Evolutionary conservation across 257 asterid genomes (phyloP), one percentile per base, ranked within the genome.

Genomic region (Lavandula angustifolia): DNA sequence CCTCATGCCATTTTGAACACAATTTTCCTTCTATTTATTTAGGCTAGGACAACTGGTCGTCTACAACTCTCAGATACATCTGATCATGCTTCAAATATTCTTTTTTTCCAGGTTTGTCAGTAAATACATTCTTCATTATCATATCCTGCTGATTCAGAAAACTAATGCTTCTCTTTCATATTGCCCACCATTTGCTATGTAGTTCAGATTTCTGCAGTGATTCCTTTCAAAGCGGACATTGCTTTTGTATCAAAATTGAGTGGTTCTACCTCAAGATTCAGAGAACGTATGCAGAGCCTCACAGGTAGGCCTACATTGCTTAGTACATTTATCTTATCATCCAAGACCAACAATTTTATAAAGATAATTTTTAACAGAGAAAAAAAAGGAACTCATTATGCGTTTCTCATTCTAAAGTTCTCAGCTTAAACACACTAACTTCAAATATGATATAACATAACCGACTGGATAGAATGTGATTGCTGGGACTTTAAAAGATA

Each of bases 1-100:
- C 41, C 18, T 70, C 59, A 17, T 66, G 54, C 29, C 37, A 73
- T 52, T 52, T 65, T 58, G 70, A 34, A 29, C 56, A 40, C 44
- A 68, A 34, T 33, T 62, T 70, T 58, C 53, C 32, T 54, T 69
- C 62, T 57, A 54, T 69, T 62, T 40, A 37, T 42, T 51, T 69
- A 92, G 99, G 92, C 94, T 64, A 84, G 95, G 74, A 73, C 63
- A 29, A 55, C 65, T 75, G 90, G 85, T 55, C 83, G 82, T 62
- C 76, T 87, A 79, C 95, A 83, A 86, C 97, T 94, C 69, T 85
- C 99, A 37, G 95, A 94, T 75, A 80, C 95, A 62, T 79, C 87
- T 54, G 97, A 85, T 47, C 66, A 75, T 70, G 81, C 84, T 72
- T 80, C 99, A 44, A 94, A 86, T 55, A 76, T 94, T 78, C 84